Evolutionary conservation across 805 yeast species (phyloP).

Genomic region (Candida sonorensis): DNA sequence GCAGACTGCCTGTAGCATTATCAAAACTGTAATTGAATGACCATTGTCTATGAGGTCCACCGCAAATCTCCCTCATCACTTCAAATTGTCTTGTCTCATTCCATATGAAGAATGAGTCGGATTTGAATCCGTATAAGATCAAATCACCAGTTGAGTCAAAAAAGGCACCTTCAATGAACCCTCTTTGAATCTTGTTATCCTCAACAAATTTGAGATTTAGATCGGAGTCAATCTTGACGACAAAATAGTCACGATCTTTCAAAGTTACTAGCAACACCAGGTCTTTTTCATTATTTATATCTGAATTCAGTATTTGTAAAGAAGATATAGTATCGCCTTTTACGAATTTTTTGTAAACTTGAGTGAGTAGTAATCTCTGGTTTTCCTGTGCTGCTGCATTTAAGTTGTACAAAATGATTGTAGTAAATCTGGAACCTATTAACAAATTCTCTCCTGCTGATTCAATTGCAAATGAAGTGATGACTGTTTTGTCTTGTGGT

Average conservation of each 20-base stretch:
- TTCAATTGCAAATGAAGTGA: constrained; percentile 50
- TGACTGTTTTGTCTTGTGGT: constrained; percentile 37
- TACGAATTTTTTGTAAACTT: constrained; percentile 41
- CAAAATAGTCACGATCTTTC: constrained; percentile 60
- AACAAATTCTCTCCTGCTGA: constrained; percentile 34
- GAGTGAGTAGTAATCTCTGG: no score
- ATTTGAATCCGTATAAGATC: constrained; percentile 74
- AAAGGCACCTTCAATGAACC: constrained; percentile 74
- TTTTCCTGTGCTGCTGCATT: no score
- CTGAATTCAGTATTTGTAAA: constrained; percentile 32
- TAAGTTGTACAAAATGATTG: no score
- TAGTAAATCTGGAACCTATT: constrained; percentile 69
- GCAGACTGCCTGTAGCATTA: constrained; percentile 12
- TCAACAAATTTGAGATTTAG: constrained; percentile 8
- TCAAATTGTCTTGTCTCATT: constrained; percentile 75
- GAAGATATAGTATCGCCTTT: constrained; percentile 68
- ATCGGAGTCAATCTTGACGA: constrained; percentile 24
- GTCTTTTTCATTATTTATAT: constrained; percentile 1
- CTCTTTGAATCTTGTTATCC: constrained; percentile 61
- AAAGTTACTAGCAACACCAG: constrained; percentile 41
- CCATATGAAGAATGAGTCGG: constrained; percentile 71
- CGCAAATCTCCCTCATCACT: constrained; percentile 65
- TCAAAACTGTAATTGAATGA: constrained; percentile 29
- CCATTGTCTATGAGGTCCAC: constrained; percentile 92
- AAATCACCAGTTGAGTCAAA: constrained; percentile 37